Percentiles rank a stretch among this genome's conserved stretches.
These are phyloP conservation scores for Euphorbia celastroides DNA, from an alignment of 441 rosid species.

Conservation along the genomic window DNA sequence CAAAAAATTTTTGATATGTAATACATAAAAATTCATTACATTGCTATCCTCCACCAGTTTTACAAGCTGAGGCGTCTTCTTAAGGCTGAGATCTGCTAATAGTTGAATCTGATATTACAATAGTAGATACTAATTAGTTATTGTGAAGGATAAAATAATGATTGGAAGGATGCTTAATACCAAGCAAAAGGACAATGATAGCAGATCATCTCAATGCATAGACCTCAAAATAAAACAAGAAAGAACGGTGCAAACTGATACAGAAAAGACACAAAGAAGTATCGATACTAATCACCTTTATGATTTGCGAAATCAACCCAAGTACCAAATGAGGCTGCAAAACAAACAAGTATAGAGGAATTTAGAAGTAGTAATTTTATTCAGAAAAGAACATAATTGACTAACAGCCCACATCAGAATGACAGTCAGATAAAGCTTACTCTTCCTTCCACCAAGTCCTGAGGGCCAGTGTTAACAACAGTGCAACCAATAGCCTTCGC, in stretches of 20 bases:
- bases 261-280: background rate
- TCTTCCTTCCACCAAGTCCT: constrained; percentile 94
- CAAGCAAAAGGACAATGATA: background rate
- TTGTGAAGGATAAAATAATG: constrained; percentile 14
- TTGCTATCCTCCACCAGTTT: constrained; percentile 85
- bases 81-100: constrained; percentile 88
- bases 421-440: constrained; percentile 42
- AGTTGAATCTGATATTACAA: constrained; percentile 70
- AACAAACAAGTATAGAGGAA: constrained; percentile 2
- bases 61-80: constrained; percentile 93
- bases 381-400: constrained; percentile 8
- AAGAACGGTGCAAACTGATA: background rate
- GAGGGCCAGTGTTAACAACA: constrained; percentile 91
- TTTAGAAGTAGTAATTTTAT: constrained; percentile 10
- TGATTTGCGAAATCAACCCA: constrained; percentile 95
- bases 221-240: background rate
- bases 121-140: constrained; percentile 18
- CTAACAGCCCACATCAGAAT: constrained; percentile 15
- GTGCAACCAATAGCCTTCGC: constrained; percentile 99
- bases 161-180: constrained; percentile 9
- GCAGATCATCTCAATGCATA: background rate
- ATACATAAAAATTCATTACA: constrained; percentile 33
- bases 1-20: constrained; percentile 6
- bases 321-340: constrained; percentile 89
- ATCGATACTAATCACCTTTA: constrained; percentile 53